These are phyloP conservation scores for Aspergillus awamori DNA, from an alignment of 2,329 filamentous ascomycete species.

Conservation along the genomic window DNA sequence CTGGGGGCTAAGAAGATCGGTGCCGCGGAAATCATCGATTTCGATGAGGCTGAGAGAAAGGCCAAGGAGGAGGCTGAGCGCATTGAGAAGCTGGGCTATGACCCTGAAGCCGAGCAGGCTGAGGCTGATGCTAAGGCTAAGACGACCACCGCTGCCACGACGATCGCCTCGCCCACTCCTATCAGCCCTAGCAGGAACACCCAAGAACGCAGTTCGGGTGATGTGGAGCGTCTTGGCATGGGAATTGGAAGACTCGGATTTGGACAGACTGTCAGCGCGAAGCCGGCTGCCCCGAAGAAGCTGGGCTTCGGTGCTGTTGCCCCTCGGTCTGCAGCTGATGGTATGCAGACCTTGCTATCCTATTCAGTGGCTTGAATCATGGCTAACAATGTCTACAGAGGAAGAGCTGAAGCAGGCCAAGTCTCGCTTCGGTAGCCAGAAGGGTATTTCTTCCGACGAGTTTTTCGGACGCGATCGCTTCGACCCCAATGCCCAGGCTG, in stretches of 20 bases:
- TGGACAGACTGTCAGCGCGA: slow-evolving; percentile 73
- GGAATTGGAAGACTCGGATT: slow-evolving; percentile 83
- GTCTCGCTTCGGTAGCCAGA: slow-evolving; percentile 86
- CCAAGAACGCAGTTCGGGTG: slow-evolving; percentile 64
- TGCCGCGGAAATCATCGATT: slow-evolving; percentile 77
- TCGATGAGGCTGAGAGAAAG: slow-evolving; percentile 95
- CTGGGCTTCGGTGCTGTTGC: slow-evolving; percentile 86
- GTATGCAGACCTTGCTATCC: slow-evolving; percentile 50
- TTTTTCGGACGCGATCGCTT: slow-evolving; percentile 92
- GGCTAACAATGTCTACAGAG: slow-evolving; percentile 43
- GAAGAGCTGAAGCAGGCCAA: slow-evolving; percentile 83
- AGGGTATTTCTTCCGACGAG: slow-evolving; percentile 96
- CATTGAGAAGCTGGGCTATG: slow-evolving; percentile 92
- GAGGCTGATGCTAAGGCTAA: slow-evolving; percentile 43
- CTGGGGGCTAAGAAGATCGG: slow-evolving; percentile 91
- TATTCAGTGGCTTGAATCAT: background rate
- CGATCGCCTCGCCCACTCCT: slow-evolving; percentile 75
- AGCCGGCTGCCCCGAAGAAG: slow-evolving; percentile 69
- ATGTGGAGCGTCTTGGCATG: slow-evolving; percentile 89
- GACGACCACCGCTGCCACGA: slow-evolving; percentile 54
- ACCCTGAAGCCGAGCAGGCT: slow-evolving; percentile 80
- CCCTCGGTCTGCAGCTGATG: slow-evolving; percentile 69
- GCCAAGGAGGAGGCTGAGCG: slow-evolving; percentile 96
- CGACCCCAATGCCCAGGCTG: slow-evolving; percentile 76
- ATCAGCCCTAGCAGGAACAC: slow-evolving; percentile 65